Conservation (phyloP, 2,329 filamentous ascomycete species). For the Ophiocordyceps australis region DNA sequence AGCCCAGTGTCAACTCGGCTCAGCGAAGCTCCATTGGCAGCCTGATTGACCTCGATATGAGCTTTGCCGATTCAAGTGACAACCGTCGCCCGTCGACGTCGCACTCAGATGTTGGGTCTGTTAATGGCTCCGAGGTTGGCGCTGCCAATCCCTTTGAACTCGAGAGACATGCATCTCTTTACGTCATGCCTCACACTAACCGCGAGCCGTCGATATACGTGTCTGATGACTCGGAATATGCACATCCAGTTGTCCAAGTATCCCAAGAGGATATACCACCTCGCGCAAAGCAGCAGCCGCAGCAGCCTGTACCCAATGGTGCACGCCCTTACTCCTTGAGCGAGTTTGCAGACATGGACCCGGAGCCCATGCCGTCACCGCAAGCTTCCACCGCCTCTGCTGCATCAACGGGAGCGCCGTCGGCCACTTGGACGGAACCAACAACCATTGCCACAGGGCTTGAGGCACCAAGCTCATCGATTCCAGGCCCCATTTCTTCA, state of each 20-base stretch:
- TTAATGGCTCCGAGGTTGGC: conserved; percentile 36
- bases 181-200: conserved; percentile 19
- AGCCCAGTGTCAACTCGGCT: conserved; percentile 9
- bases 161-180: conserved; percentile 42
- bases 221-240: conserved; percentile 36
- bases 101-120: conserved; percentile 37
- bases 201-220: conserved; percentile 43
- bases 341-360: conserved; percentile 21
- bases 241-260: conserved; percentile 15
- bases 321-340: conserved; percentile 18
- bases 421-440: conserved; percentile 4
- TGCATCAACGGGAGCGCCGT: conserved; percentile 4
- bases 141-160: conserved; percentile 41
- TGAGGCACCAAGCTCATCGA: no score
- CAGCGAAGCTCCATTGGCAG: conserved; percentile 24
- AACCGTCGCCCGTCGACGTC: conserved; percentile 37
- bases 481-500: conserved; percentile 4
- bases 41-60: conserved; percentile 37
- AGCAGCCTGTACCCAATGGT: conserved; percentile 4
- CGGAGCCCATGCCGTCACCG: conserved; percentile 15
- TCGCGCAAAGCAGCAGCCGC: no score
- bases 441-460: no score
- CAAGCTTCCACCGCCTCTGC: conserved; percentile 7
- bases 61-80: conserved; percentile 31
- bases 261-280: conserved; percentile 4